A percentile compares a stretch with the other conserved stretches of the same genome.
Evolutionary conservation across 345 rosid species (phyloP).

Genomic region (Brassica carinata): DNA sequence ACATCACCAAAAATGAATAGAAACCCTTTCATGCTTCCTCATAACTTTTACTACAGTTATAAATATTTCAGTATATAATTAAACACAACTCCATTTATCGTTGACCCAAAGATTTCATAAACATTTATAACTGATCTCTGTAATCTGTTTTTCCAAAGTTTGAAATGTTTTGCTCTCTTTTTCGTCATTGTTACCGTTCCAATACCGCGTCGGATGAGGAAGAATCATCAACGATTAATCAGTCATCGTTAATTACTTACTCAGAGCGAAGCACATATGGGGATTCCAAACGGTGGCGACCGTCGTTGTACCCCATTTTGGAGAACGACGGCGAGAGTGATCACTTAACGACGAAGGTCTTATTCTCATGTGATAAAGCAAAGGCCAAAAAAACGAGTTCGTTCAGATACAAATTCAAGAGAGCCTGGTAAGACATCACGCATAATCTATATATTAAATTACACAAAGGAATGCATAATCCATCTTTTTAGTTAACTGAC

Average conservation of each 20-base stretch:
- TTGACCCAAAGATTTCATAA: neutral
- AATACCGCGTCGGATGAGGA: neutral
- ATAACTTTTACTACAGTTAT: conserved; percentile 11
- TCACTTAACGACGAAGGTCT: neutral
- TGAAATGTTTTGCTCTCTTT: conserved; percentile 15
- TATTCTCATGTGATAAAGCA: neutral
- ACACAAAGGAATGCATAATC: neutral
- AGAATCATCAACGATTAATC: neutral
- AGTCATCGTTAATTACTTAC: neutral
- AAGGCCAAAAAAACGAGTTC: conserved; percentile 1
- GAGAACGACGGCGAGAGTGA: conserved; percentile 18
- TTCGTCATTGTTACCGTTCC: conserved; percentile 26
- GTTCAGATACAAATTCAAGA: conserved; percentile 21
- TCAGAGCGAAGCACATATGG: neutral
- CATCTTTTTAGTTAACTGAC: neutral
- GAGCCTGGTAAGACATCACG: conserved; percentile 14
- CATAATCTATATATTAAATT: neutral
- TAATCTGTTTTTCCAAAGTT: neutral
- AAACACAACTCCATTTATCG: neutral
- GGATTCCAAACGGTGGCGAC: conserved; percentile 31
- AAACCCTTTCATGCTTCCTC: conserved; percentile 12
- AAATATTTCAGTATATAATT: neutral
- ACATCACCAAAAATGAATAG: neutral
- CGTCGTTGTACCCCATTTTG: conserved; percentile 32
- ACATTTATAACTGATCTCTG: neutral